Evolutionary conservation across 148 eudicot species (phyloP).

Genomic region (Silene uniflora): DNA sequence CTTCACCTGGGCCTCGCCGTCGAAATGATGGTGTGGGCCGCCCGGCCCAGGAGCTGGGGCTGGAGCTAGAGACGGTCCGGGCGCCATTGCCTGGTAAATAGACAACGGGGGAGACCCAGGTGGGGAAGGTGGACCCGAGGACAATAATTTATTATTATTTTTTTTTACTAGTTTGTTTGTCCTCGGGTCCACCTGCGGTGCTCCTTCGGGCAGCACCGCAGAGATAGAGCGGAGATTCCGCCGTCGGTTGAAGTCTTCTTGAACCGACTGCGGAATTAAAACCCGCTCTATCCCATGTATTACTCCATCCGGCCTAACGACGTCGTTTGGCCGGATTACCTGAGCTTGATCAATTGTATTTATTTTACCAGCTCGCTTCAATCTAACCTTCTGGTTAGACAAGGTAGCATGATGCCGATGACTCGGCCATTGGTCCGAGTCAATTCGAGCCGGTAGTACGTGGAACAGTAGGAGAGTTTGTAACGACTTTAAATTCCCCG

Average conservation of each 20-base stretch:
- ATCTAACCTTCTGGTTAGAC: slow-evolving; percentile 21
- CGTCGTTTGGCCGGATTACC: slow-evolving; percentile 25
- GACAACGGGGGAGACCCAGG: slow-evolving; percentile 43
- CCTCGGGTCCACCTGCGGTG: slow-evolving; percentile 51
- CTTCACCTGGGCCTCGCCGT: slow-evolving; percentile 43
- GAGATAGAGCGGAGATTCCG: slow-evolving; percentile 44
- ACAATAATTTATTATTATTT: neutral
- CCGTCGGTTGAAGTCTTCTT: slow-evolving; percentile 39
- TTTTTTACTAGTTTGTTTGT: slow-evolving; percentile 27
- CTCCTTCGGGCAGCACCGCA: slow-evolving; percentile 50
- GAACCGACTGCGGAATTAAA: slow-evolving; percentile 40
- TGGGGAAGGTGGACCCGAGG: slow-evolving; percentile 28
- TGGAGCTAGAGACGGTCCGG: slow-evolving; percentile 41
- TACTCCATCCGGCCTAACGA: slow-evolving; percentile 40
- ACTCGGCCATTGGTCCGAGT: slow-evolving; percentile 27
- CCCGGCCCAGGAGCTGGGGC: slow-evolving; percentile 55
- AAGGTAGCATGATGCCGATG: slow-evolving; percentile 23
- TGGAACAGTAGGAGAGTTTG: slow-evolving; percentile 46
- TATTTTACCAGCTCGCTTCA: neutral
- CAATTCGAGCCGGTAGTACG: slow-evolving; percentile 32
- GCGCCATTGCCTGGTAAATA: slow-evolving; percentile 45
- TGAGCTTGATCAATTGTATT: slow-evolving; percentile 29
- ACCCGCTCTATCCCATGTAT: slow-evolving; percentile 47
- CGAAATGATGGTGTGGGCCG: slow-evolving; percentile 48
- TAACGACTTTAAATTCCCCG: slow-evolving; percentile 46